Conservation (phyloP, 1,139 yeast species). For the Taphrina populina region DNA sequence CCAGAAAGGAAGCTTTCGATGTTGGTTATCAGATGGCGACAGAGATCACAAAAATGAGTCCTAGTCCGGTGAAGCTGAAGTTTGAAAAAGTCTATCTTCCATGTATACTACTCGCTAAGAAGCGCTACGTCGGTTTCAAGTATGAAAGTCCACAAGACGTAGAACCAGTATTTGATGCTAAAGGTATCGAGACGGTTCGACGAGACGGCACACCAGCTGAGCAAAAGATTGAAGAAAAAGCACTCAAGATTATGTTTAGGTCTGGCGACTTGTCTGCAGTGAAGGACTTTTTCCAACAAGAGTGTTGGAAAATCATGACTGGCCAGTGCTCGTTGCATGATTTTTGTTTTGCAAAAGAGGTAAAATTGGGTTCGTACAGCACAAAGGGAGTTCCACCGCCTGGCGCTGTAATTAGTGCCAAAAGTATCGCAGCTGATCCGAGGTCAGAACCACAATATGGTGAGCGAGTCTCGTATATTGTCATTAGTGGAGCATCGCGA, state of each 20-base stretch:
- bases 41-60: constrained; percentile 63
- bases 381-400: constrained; percentile 75
- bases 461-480: constrained; percentile 86
- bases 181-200: constrained; percentile 91
- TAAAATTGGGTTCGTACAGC: constrained; percentile 77
- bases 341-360: constrained; percentile 90
- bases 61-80: constrained; percentile 76
- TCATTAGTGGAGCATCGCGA: constrained; percentile 64
- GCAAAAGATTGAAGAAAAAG: constrained; percentile 72
- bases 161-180: constrained; percentile 79
- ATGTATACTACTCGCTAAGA: constrained; percentile 75
- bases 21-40: constrained; percentile 71
- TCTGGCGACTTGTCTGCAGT: constrained; percentile 69
- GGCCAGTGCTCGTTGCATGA: constrained; percentile 71
- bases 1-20: constrained; percentile 70
- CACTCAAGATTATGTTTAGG: constrained; percentile 63
- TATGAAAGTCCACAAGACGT: constrained; percentile 60
- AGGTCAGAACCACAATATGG: constrained; percentile 80
- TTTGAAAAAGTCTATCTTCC: constrained; percentile 94
- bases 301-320: constrained; percentile 62
- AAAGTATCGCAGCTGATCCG: constrained; percentile 61
- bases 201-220: constrained; percentile 95
- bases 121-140: constrained; percentile 83
- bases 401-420: constrained; percentile 77
- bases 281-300: constrained; percentile 61